phyloP scores from a whole-genome alignment of 148 eudicot species.

The Talinum fruticosum region DNA sequence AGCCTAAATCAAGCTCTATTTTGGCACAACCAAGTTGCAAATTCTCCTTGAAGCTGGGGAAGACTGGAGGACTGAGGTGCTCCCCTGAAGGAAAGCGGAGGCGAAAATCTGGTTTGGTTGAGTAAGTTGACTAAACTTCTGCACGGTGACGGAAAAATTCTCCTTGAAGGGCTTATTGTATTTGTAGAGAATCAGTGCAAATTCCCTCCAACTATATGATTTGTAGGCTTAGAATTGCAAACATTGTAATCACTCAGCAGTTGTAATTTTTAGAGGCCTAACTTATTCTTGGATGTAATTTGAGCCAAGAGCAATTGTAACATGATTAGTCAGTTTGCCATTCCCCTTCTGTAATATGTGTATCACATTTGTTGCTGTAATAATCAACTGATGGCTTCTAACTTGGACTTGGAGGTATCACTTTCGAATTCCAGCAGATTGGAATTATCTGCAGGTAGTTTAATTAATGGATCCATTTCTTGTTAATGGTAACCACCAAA shows the following conservation, averaged over 20 bases:
- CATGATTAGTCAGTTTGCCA: not conserved
- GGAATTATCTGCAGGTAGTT: too few relatives aligned
- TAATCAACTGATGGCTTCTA: not conserved
- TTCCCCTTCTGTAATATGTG: constrained; percentile 17
- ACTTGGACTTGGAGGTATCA: not conserved
- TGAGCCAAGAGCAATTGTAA: constrained; percentile 16
- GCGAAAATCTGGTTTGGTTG: constrained; percentile 45
- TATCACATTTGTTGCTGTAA: constrained; percentile 13
- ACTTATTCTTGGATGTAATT: constrained; percentile 13
- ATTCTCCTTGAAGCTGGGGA: constrained; percentile 35
- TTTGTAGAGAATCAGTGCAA: not conserved
- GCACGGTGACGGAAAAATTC: constrained; percentile 15
- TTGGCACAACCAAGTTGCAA: constrained; percentile 37
- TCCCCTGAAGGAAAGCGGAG: constrained; percentile 80
- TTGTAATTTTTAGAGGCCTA: not conserved
- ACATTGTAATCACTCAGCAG: constrained; percentile 2
- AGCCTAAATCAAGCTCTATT: constrained; percentile 29
- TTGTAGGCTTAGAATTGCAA: constrained; percentile 23
- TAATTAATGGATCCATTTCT: too few relatives aligned
- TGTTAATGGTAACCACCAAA: too few relatives aligned
- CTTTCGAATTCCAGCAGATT: not conserved
- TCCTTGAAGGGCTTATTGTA: not conserved
- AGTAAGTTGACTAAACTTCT: constrained; percentile 36
- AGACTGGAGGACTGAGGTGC: constrained; percentile 37
- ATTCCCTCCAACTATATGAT: not conserved